Evolutionary conservation across 768 basidiomycete species (phyloP).

Genomic region (Amanita muscaria): DNA sequence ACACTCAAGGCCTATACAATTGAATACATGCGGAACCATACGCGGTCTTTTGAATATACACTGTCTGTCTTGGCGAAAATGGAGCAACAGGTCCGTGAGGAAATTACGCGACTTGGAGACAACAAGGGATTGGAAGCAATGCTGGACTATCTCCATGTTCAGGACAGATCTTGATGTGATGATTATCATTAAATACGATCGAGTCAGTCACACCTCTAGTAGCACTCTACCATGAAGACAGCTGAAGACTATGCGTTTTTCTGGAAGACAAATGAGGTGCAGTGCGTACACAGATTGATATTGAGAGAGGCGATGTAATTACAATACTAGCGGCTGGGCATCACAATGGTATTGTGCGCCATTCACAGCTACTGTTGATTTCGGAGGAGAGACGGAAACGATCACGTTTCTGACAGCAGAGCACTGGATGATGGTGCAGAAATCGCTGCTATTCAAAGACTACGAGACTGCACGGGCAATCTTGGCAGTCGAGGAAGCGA

Average conservation of each 20-base stretch:
- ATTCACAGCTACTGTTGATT: constrained; percentile 30
- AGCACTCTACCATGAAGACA: constrained; percentile 7
- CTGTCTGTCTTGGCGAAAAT: constrained; percentile 56
- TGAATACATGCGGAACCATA: constrained; percentile 63
- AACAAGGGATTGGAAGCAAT: constrained; percentile 54
- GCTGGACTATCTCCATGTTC: constrained; percentile 44
- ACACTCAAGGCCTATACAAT: constrained; percentile 79
- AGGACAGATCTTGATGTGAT: neutral
- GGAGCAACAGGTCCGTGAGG: constrained; percentile 55
- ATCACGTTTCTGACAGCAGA: constrained; percentile 41
- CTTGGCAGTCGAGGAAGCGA: constrained; percentile 24
- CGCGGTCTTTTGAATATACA: constrained; percentile 86
- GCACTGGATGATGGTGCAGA: constrained; percentile 65
- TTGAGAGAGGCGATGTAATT: neutral
- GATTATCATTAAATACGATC: neutral
- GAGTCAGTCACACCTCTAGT: neutral
- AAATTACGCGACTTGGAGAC: constrained; percentile 71
- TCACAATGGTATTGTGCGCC: constrained; percentile 42
- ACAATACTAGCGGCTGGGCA: constrained; percentile 31
- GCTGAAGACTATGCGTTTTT: constrained; percentile 35
- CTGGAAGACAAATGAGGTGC: constrained; percentile 32
- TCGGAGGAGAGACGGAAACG: constrained; percentile 22
- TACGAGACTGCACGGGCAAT: constrained; percentile 32
- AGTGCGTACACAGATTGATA: constrained; percentile 24
- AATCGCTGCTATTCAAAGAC: constrained; percentile 49